Evolutionary conservation across 2,329 filamentous ascomycete species (phyloP), one percentile per base, ranked within the genome.

Genomic region (Herpotrichia juniperi): DNA sequence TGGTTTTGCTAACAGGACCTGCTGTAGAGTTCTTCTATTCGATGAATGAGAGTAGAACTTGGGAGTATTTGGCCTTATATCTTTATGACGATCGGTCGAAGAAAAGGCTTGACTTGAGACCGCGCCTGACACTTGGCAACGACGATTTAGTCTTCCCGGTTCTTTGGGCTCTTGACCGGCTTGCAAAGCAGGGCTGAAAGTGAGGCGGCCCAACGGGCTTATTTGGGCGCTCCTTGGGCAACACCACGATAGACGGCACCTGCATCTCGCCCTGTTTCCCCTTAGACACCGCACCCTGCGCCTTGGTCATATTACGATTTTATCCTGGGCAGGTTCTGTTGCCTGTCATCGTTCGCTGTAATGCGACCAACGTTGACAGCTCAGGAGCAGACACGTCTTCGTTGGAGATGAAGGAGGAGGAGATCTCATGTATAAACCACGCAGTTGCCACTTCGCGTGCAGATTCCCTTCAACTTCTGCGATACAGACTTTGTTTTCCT

Each of bases 1-100:
- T 6, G 28, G 24, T 16, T 8, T 45, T 26, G 42, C 42, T 45
- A 30, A 45, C 42, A 32, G 28, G 42, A 45, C 26, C 26, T 19
- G 25, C 25, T 32, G 19, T 25, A n/a, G 30, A 37, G 16, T 7
- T 26, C n/a, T 21, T 26, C 17, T 37, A 47, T 22, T 37, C 4
- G 44, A 24, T 47, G 30, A 35, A 28, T 7, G 22, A 24, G 14
- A 21, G 25, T 24, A 22, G 7, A 40, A 40, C 21, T 40, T n/a
- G 19, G 37, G 16, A n/a, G 25, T 17, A 3, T 40, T 8, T 11
- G 10, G 21, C 6, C n/a, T 40, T 40, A 24, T 40, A 35, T 8
- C 31, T 34, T 34, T 9, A 12, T 9, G 16, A 34, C 31, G 31
- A 5, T n/a, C 5, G 14, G 16, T 34, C 31, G 16, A 34, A n/a